Evolutionary conservation across 345 rosid genomes (phyloP).

Genomic region (Melaleuca alternifolia): DNA sequence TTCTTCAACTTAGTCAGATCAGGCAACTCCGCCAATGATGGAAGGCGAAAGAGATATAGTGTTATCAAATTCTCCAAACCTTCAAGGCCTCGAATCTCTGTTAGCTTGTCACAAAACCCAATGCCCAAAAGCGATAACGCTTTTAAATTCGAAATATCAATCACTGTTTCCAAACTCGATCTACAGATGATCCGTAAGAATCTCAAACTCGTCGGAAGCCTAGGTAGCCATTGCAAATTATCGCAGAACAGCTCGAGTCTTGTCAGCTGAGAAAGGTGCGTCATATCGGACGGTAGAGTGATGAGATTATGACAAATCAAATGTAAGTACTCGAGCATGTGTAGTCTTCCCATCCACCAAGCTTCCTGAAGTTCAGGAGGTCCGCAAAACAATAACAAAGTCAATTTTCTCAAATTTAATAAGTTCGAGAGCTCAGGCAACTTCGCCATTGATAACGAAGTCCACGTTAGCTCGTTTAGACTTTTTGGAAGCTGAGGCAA

Average conservation of each 20-base stretch:
- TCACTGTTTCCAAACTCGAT: fast-evolving
- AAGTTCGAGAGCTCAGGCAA: not conserved
- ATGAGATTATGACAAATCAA: not conserved
- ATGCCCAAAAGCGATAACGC: fast-evolving
- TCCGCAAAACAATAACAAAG: not conserved
- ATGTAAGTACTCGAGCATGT: not conserved
- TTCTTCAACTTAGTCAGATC: not conserved
- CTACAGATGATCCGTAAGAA: fast-evolving
- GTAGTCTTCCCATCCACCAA: not conserved
- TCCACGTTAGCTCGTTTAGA: not conserved
- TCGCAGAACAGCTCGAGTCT: fast-evolving
- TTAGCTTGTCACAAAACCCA: not conserved
- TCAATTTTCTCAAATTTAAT: not conserved
- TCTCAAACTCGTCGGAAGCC: not conserved
- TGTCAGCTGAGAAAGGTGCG: not conserved
- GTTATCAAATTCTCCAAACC: not conserved
- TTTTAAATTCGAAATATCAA: not conserved
- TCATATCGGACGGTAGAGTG: not conserved
- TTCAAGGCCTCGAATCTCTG: not conserved
- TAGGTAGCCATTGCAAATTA: not conserved
- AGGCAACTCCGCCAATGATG: not conserved
- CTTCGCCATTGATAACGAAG: not conserved
- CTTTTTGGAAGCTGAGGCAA: not conserved
- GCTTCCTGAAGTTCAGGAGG: not conserved
- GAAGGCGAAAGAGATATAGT: fast-evolving